phyloP scores from a whole-genome alignment of 768 basidiomycete species.

The Russula sp. region DNA sequence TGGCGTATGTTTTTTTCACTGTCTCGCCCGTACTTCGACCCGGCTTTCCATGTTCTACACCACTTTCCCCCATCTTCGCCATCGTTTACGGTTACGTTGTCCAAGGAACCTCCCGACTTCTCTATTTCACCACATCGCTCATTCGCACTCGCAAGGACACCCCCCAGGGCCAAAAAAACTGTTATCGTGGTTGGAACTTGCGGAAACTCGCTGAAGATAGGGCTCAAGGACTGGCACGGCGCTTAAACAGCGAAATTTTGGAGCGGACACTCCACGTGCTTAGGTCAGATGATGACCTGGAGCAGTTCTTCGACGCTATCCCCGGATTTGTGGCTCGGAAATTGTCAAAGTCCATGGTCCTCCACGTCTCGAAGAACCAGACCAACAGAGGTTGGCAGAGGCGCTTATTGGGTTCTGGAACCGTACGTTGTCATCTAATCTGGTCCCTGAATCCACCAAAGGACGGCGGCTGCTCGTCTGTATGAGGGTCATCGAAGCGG shows the following conservation, averaged over 20 bases:
- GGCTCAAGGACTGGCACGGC: background rate
- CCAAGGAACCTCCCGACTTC: no score
- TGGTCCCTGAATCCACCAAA: background rate
- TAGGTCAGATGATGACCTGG: slow-evolving; percentile 1
- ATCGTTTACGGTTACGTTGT: no score
- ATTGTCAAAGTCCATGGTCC: background rate
- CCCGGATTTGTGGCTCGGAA: slow-evolving; percentile 1
- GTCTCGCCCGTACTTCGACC: no score
- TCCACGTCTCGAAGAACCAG: background rate
- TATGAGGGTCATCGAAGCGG: background rate
- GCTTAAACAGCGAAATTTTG: background rate
- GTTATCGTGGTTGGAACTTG: no score
- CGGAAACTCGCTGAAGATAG: background rate
- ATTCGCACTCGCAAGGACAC: no score
- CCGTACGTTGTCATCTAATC: background rate
- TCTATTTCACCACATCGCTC: no score
- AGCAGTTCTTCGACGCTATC: slow-evolving; percentile 1
- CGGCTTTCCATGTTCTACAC: no score
- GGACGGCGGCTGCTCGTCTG: background rate
- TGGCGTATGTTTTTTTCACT: no score
- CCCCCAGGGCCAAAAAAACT: no score
- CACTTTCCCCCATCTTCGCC: no score
- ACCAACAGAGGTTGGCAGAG: background rate
- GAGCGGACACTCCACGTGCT: background rate
- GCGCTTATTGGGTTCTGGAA: background rate